These are phyloP conservation scores for Neodidymelliopsis sp. DNA, from an alignment of 2,329 filamentous ascomycete species.

Conservation along the genomic window DNA sequence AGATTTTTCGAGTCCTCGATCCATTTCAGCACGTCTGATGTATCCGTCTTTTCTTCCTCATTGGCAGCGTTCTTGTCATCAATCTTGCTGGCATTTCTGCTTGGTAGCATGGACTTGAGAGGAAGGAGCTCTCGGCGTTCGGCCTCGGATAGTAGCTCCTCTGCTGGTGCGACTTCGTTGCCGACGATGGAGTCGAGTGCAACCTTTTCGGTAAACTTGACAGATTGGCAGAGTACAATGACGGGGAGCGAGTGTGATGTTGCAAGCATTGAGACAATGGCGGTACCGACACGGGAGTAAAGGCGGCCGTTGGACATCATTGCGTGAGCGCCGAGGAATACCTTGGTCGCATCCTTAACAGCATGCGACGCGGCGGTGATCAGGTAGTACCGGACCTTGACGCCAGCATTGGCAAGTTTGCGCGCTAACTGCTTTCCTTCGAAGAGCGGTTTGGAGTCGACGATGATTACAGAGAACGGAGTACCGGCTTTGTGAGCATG, in stretches of 20 bases:
- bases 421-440: slow-evolving; percentile 77
- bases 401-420: slow-evolving; percentile 70
- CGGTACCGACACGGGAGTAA: slow-evolving; percentile 87
- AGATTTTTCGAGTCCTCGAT: slow-evolving; percentile 52
- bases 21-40: slow-evolving; percentile 47
- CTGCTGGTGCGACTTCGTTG: slow-evolving; percentile 86
- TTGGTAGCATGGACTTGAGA: slow-evolving; percentile 36
- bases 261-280: slow-evolving; percentile 84
- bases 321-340: slow-evolving; percentile 84
- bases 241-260: slow-evolving; percentile 79
- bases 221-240: slow-evolving; percentile 88
- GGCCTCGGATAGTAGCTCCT: slow-evolving; percentile 62
- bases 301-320: slow-evolving; percentile 96
- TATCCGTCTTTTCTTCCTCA: slow-evolving; percentile 30
- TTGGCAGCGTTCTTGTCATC: slow-evolving; percentile 31
- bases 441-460: slow-evolving; percentile 77
- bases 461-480: slow-evolving; percentile 81
- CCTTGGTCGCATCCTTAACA: slow-evolving; percentile 73
- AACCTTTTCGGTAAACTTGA: slow-evolving; percentile 93
- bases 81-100: slow-evolving; percentile 23
- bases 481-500: slow-evolving; percentile 73
- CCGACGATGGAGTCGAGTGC: slow-evolving; percentile 91
- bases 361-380: slow-evolving; percentile 79
- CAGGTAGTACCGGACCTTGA: slow-evolving; percentile 82
- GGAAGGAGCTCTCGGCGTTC: slow-evolving; percentile 44